Base-by-base conservation (phyloP, 2,329 filamentous ascomycete genomes). In the Alternaria novae-zelandiae region DNA sequence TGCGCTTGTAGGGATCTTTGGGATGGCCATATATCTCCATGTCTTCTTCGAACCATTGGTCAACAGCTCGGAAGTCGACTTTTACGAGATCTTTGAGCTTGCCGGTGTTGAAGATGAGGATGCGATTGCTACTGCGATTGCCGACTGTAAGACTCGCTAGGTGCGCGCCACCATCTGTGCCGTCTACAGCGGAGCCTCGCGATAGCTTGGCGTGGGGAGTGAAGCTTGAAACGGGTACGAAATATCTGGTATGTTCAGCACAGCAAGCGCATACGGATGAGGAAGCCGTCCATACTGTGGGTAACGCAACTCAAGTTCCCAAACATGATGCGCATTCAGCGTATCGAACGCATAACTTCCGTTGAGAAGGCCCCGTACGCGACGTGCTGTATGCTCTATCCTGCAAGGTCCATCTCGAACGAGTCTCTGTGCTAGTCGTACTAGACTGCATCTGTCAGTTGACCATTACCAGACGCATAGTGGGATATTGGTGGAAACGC, bases 1-100 rank as follows among this genome's bases (percentile, higher is more conserved):
- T 81, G 12, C 89, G 84, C 68, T 89, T 89, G 79, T 86, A 90
- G 0, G 89, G 89, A 57, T 91, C 89, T 66, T 90, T 90, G 0
- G 89, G 89, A 62, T 91, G 89, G 4, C 87, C 83, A 69, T 84
- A 85, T 58, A 90, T 85, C 1, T 83, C 85, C 1, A 81, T 79
- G 54, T 89, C 87, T 77, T 90, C 89, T 70, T 89, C 88, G 67
- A 84, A 84, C 84, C 84, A 86, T 50, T 80, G 74, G 44, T 84
- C 82, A 51, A 78, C 51, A 6, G 68, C 70, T 6, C 61, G 44
- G 54, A 79, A 79, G 23, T 78, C 74, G 4, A 80, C 57, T 45
- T 76, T 78, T 7, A 78, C 69, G 11, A 79, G 69, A 11, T 73
- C 66, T 5, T 68, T 59, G 8, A 80, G 64, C 5, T 55, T 17